These are phyloP conservation scores for Neurospora sp. DNA, from an alignment of 495 filamentous ascomycete species.

Conservation along the genomic window DNA sequence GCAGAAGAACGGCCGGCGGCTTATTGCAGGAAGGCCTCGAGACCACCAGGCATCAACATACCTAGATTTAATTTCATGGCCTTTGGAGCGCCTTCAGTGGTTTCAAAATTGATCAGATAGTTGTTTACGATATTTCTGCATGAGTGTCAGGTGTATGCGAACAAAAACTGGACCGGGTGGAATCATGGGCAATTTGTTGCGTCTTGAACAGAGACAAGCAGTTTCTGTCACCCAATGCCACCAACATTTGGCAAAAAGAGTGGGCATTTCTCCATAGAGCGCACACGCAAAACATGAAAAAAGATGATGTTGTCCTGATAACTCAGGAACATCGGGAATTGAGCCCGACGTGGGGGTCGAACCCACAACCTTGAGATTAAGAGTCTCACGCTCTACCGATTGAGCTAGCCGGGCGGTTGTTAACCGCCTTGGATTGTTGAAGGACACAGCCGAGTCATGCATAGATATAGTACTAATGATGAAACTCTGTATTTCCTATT, in stretches of 20 bases:
- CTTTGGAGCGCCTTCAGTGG: background rate
- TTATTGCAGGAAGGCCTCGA: background rate
- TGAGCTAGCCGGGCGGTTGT: constrained; percentile 51
- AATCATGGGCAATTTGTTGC: background rate
- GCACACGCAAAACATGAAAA: background rate
- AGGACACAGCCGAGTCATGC: background rate
- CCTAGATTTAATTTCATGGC: background rate
- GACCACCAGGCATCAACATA: background rate
- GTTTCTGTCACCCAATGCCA: background rate
- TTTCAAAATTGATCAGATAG: background rate
- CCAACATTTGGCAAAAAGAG: background rate
- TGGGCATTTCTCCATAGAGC: background rate
- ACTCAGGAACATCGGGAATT: background rate
- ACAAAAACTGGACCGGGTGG: background rate
- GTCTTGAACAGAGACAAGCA: background rate
- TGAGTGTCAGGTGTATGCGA: background rate
- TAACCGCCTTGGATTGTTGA: background rate
- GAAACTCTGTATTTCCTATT: background rate
- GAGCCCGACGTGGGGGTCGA: background rate
- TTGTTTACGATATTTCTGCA: background rate
- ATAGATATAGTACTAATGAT: background rate
- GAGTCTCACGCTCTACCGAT: constrained; percentile 80
- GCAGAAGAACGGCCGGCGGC: background rate
- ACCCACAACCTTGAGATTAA: constrained; percentile 34
- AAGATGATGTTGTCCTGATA: background rate